Conservation (phyloP, 805 yeast genomes). For the Yarrowia osloensis region DNA sequence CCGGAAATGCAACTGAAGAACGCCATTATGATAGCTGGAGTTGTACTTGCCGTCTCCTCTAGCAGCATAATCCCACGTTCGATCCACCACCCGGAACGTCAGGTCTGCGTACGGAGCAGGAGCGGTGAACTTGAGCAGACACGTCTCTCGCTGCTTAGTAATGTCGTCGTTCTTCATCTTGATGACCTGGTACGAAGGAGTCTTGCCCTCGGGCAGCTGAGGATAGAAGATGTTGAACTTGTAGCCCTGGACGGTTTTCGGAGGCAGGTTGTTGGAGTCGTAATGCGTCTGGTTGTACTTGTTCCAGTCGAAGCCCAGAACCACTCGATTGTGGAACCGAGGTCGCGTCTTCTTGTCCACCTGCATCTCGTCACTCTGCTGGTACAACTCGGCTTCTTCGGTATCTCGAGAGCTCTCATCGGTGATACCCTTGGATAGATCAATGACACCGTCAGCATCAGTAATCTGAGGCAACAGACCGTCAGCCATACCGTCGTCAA, state of each 20-base stretch:
- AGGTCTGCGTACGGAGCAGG: slow-evolving; percentile 43
- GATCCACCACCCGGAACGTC: slow-evolving; percentile 43
- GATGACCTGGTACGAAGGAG: slow-evolving; percentile 42
- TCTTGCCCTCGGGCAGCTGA: slow-evolving; percentile 36
- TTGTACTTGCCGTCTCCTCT: slow-evolving; percentile 39
- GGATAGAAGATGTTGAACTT: slow-evolving; percentile 44
- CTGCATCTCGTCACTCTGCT: slow-evolving; percentile 10
- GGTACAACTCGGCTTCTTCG: slow-evolving; percentile 28
- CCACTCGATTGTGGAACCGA: slow-evolving; percentile 40
- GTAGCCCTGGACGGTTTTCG: slow-evolving; percentile 45
- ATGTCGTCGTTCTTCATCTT: slow-evolving; percentile 32
- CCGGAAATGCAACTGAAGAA: slow-evolving; percentile 43
- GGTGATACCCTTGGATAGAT: slow-evolving; percentile 20
- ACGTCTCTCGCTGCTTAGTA: slow-evolving; percentile 36
- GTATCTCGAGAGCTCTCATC: slow-evolving; percentile 16
- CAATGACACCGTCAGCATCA: slow-evolving; percentile 25
- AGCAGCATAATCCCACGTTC: slow-evolving; percentile 43
- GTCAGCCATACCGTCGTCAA: slow-evolving; percentile 25
- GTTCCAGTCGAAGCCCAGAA: slow-evolving; percentile 45
- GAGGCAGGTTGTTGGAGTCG: slow-evolving; percentile 43
- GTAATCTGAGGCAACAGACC: slow-evolving; percentile 15
- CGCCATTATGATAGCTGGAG: slow-evolving; percentile 43
- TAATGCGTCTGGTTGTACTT: slow-evolving; percentile 44
- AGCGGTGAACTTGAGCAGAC: slow-evolving; percentile 42
- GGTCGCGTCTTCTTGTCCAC: slow-evolving; percentile 36